These are phyloP conservation scores for Alternaria conjuncta DNA, from an alignment of 2,329 filamentous ascomycete species.

Conservation along the genomic window DNA sequence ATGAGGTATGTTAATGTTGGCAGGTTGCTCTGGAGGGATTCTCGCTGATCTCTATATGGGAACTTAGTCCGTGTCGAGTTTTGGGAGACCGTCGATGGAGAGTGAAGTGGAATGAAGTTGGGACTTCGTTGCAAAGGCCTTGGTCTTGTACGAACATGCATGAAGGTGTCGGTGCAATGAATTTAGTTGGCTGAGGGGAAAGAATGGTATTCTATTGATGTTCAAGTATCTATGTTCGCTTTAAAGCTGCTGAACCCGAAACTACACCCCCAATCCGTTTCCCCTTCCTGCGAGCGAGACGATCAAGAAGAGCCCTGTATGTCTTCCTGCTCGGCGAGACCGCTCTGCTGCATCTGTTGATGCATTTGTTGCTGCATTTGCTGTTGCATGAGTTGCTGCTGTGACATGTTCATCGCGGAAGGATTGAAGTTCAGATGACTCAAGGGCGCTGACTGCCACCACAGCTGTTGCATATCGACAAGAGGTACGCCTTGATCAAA, in stretches of 20 bases:
- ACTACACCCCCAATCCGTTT: too few relatives aligned
- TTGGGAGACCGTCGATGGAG: neutral
- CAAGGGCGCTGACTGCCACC: slow-evolving; percentile 4
- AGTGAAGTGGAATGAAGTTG: neutral
- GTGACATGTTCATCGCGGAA: neutral
- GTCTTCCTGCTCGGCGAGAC: neutral
- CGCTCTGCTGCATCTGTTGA: neutral
- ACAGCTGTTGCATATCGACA: slow-evolving; percentile 18
- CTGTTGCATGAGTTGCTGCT: slow-evolving; percentile 4
- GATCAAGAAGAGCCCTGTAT: neutral
- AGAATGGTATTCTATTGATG: too few relatives aligned
- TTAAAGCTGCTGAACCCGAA: neutral
- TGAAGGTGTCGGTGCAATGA: too few relatives aligned
- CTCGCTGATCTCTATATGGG: neutral
- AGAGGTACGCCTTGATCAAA: slow-evolving; percentile 27
- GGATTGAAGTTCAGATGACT: neutral
- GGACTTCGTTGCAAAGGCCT: neutral
- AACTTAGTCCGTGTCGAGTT: slow-evolving; percentile 3
- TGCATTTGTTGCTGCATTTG: slow-evolving; percentile 5
- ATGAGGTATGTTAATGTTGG: neutral
- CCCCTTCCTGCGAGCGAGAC: neutral
- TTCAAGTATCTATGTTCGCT: neutral
- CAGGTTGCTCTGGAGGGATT: neutral
- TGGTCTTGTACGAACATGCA: neutral
- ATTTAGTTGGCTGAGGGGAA: too few relatives aligned